A percentile compares a stretch with the other conserved stretches of the same genome.
phyloP scores from a whole-genome alignment of 225 moss, liverwort and hornwort species.

The Marchantia polymorpha region DNA sequence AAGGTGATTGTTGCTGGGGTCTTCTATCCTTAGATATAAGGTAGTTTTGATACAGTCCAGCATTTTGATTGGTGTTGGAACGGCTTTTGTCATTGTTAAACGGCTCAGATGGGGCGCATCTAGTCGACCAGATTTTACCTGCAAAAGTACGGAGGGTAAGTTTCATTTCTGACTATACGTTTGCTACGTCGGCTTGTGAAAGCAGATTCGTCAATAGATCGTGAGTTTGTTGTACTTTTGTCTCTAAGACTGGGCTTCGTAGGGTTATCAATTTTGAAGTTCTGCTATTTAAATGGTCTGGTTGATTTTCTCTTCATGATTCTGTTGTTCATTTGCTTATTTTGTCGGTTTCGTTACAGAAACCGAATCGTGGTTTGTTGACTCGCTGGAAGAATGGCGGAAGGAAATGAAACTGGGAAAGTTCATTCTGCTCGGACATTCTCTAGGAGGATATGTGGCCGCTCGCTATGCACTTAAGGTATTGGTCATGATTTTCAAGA shows the following conservation, averaged over 20 bases:
- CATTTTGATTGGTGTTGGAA: not conserved
- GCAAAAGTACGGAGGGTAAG: constrained; percentile 84
- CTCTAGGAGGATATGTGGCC: constrained; percentile 92
- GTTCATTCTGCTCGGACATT: constrained; percentile 93
- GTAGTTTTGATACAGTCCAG: not conserved
- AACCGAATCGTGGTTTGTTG: constrained; percentile 99
- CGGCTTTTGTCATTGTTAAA: not conserved
- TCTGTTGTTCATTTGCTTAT: not conserved
- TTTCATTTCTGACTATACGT: not conserved
- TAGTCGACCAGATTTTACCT: constrained; percentile 95
- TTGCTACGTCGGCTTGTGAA: not conserved
- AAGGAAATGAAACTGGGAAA: constrained; percentile 76
- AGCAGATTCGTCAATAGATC: not conserved
- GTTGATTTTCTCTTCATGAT: not conserved
- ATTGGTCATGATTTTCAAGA: not conserved
- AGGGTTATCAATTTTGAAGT: not conserved
- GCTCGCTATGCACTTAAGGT: constrained; percentile 93
- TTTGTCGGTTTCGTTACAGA: constrained; percentile 40
- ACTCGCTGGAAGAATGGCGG: constrained; percentile 99
- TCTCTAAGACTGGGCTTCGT: not conserved
- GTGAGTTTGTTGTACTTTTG: not conserved
- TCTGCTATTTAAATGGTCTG: not conserved
- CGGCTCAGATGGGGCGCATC: constrained; percentile 90
- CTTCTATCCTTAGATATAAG: too few species aligned
- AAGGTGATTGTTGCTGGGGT: too few species aligned